phyloP scores from a whole-genome alignment of 768 basidiomycete genomes.

The Mycena leptocephala region DNA sequence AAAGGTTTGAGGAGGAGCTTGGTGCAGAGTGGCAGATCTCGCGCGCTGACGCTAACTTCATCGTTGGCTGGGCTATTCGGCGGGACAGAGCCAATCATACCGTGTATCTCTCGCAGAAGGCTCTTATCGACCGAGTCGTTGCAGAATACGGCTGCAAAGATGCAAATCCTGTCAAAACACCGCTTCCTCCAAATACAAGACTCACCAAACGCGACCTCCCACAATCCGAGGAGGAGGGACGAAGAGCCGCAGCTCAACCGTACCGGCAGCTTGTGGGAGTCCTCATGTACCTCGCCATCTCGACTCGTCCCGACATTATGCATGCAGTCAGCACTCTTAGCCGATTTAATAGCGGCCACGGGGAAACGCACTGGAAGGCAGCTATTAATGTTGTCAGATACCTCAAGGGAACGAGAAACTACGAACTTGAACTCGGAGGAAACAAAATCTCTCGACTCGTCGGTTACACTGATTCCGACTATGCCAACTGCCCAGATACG shows the following conservation, averaged over 20 bases:
- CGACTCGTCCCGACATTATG: slow-evolving; percentile 1
- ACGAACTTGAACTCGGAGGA: neutral
- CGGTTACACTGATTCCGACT: neutral
- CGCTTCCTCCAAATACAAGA: slow-evolving; percentile 44
- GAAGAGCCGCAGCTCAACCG: slow-evolving; percentile 44
- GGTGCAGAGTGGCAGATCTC: slow-evolving; percentile 48
- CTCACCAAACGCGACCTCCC: slow-evolving; percentile 41
- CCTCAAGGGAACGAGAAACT: slow-evolving; percentile 51
- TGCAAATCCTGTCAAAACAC: slow-evolving; percentile 49
- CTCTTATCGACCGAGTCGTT: slow-evolving; percentile 49
- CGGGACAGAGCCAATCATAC: slow-evolving; percentile 40
- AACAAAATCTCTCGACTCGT: neutral
- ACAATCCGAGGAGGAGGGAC: slow-evolving; percentile 36
- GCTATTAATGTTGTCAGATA: slow-evolving; percentile 54
- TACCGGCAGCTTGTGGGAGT: slow-evolving; percentile 49
- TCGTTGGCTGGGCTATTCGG: slow-evolving; percentile 54
- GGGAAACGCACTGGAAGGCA: slow-evolving; percentile 52
- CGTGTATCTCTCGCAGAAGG: slow-evolving; percentile 42
- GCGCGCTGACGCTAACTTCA: slow-evolving; percentile 47
- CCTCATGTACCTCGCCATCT: slow-evolving; percentile 47
- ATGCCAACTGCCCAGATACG: neutral
- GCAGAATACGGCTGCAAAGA: slow-evolving; percentile 42
- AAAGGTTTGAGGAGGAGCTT: slow-evolving; percentile 47
- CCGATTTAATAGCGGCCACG: slow-evolving; percentile 44
- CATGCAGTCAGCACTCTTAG: neutral